These are phyloP conservation scores for Lactarius vividus DNA, from an alignment of 768 basidiomycete genomes.

Conservation along the genomic window DNA sequence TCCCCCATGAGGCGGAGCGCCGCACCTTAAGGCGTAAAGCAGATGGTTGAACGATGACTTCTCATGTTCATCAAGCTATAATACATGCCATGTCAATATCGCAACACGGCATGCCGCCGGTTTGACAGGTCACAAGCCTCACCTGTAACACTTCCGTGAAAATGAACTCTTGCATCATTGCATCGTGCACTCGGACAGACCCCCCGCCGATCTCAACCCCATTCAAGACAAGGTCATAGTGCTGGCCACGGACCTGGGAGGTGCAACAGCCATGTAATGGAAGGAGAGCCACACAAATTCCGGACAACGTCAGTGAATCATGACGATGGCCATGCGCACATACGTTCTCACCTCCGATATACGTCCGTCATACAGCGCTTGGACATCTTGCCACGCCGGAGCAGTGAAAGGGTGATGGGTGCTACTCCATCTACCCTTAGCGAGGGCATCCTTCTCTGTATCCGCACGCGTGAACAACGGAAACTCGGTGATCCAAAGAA, in stretches of 20 bases:
- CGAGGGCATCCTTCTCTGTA: conserved; percentile 81
- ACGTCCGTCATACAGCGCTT: conserved; percentile 68
- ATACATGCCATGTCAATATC: neutral
- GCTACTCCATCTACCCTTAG: conserved; percentile 86
- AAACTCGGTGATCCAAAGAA: conserved; percentile 96
- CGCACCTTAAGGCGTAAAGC: conserved; percentile 80
- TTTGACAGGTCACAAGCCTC: neutral
- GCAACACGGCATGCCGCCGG: neutral
- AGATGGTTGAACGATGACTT: conserved; percentile 78
- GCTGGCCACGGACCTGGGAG: conserved; percentile 82
- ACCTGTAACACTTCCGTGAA: conserved; percentile 78
- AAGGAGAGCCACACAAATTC: conserved; percentile 13
- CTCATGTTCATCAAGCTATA: conserved; percentile 70
- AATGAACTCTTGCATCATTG: conserved; percentile 80
- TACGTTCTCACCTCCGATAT: conserved; percentile 45
- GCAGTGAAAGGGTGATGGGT: conserved; percentile 97
- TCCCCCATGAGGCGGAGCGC: conserved; percentile 94
- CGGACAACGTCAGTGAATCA: conserved; percentile 12
- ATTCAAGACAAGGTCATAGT: conserved; percentile 94
- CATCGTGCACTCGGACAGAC: conserved; percentile 89
- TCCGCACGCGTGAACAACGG: conserved; percentile 88
- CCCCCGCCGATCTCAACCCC: conserved; percentile 94
- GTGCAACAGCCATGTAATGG: neutral
- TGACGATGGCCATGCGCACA: conserved; percentile 37
- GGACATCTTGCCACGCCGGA: conserved; percentile 87